These are phyloP conservation scores for Vigna radiata DNA, from an alignment of 306 rosid species.

Conservation along the genomic window DNA sequence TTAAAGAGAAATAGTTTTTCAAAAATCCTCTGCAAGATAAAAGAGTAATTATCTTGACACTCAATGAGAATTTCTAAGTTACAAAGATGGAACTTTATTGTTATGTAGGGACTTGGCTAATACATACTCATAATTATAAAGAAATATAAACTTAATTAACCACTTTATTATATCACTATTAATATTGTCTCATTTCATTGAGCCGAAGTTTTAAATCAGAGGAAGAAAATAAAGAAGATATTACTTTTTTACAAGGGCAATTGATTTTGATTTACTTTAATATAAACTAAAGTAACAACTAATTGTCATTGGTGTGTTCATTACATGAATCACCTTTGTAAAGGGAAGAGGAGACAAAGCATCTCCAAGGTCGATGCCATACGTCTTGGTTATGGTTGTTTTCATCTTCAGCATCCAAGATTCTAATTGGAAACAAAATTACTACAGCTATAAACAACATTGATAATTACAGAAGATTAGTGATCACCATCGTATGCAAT, in stretches of 20 bases:
- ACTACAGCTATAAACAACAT: conserved; percentile 29
- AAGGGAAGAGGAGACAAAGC: background rate
- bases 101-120: no score
- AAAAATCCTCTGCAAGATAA: no score
- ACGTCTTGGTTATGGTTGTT: background rate
- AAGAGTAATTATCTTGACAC: no score
- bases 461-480: conserved; percentile 29
- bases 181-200: no score
- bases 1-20: no score
- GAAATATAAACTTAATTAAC: background rate
- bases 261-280: background rate
- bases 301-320: background rate
- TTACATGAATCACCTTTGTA: background rate
- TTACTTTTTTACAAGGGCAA: background rate
- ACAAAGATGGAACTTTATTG: no score
- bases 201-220: background rate
- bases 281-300: background rate
- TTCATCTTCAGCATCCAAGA: background rate
- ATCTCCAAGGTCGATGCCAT: background rate
- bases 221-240: background rate
- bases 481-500: background rate
- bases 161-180: background rate
- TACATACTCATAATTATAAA: background rate
- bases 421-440: conserved; percentile 3
- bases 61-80: no score